Base-by-base conservation (phyloP, 73 alveolate species). In the Paraurostyla sp. region DNA sequence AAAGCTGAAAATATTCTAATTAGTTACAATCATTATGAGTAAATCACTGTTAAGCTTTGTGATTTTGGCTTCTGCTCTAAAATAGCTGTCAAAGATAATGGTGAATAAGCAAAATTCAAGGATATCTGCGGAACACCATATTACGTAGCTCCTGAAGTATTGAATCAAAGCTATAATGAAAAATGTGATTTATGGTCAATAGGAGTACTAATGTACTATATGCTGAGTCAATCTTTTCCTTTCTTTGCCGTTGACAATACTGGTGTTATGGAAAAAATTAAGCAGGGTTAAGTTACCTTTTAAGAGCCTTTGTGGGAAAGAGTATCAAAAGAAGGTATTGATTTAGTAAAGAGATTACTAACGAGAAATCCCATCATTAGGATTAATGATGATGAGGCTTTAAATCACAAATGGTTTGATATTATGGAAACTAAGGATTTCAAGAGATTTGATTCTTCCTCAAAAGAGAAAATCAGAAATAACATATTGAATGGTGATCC, bases 1-100 rank as follows among this genome's bases (percentile, higher is more conserved):
- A 97, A 97, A 54, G 99, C 99, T 18, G 99, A 95, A 43, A 97
- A 97, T 87, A 56, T 97, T 36, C 94, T 97, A 52, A 92, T 97
- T 50, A 7, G 35, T 6, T 65, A 35, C 42, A 92, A 82, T 30
- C 71, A 83, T 41, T 91, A 83, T 59, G 85, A 94, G n/a, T 80
- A 78, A 20, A 88, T 92, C 30, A 62, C 56, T 32, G 63, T 95
- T 18, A 96, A 97, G 87, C 95, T 97, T 20, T 96, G 97, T 33
- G 99, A 97, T 82, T 97, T 97, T 69, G 99, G 99, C 0, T 91
- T 97, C 38, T n/a, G 71, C 29, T 18, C 27, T 6, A 16, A n/a
- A 48, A 6, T 73, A 20, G 4, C 4, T 33, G 6, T 3, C 2
- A 36, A 68, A 68, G 43, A 32, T 7, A 11, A n/a, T 2, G 9